A percentile compares a stretch with the other conserved stretches of the same genome.
Conservation (phyloP, 345 rosid genomes). For the Corchorus olitorius region DNA sequence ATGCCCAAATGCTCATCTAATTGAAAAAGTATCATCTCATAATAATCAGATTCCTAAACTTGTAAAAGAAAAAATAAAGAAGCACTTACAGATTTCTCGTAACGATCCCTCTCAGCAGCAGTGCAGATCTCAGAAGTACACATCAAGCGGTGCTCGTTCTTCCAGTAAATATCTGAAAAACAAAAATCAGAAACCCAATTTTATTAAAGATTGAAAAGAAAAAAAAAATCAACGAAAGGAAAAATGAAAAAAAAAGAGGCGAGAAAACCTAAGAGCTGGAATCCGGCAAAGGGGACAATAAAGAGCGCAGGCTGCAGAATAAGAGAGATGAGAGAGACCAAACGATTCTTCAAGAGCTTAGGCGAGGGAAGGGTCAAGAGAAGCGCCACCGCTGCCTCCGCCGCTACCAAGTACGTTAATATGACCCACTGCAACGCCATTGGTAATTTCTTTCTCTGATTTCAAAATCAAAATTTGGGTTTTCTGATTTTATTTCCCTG, state of each 20-base stretch:
- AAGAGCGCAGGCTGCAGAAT: slow-evolving; percentile 63
- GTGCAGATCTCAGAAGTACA: slow-evolving; percentile 72
- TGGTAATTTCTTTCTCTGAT: not conserved
- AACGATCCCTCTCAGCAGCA: slow-evolving; percentile 74
- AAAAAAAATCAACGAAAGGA: not conserved
- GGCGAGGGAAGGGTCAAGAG: slow-evolving; percentile 66
- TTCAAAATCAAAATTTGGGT: too few relatives aligned
- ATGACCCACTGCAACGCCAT: slow-evolving; percentile 82
- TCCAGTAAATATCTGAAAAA: slow-evolving; percentile 66
- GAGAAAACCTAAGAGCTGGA: slow-evolving; percentile 61
- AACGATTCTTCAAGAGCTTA: slow-evolving; percentile 48
- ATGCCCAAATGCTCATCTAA: not conserved
- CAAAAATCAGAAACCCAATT: slow-evolving; percentile 13
- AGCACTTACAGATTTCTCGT: slow-evolving; percentile 59
- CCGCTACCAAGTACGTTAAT: slow-evolving; percentile 66
- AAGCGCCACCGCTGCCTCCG: slow-evolving; percentile 52
- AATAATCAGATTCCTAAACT: not conserved
- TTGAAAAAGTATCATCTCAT: not conserved
- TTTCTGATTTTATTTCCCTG: too few relatives aligned
- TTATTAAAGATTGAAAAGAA: not conserved
- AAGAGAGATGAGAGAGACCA: slow-evolving; percentile 60
- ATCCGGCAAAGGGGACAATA: slow-evolving; percentile 65
- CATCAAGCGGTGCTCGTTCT: slow-evolving; percentile 66
- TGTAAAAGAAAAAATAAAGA: not conserved
- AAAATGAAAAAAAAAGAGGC: not conserved